phyloP scores from a whole-genome alignment of 2,329 filamentous ascomycete genomes.

The Davidsoniella neocaledoniae region DNA sequence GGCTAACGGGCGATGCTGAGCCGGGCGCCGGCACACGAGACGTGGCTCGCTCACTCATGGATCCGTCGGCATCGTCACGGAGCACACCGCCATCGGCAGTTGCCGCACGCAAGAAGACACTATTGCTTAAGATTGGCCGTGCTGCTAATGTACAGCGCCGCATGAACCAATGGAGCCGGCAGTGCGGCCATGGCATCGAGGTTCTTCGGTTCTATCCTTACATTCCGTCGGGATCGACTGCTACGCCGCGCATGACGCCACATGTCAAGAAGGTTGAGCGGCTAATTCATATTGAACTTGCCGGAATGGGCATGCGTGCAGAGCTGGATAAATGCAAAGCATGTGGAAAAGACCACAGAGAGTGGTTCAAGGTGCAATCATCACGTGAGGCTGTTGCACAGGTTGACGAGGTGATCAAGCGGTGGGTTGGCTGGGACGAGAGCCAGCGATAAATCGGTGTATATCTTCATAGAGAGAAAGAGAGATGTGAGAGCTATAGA shows the following conservation, averaged over 20 bases:
- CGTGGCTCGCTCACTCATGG: conserved; percentile 6
- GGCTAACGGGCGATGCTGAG: conserved; percentile 50
- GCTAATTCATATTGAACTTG: conserved; percentile 79
- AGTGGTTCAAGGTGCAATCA: conserved; percentile 89
- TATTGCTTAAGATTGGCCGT: conserved; percentile 50
- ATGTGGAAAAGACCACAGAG: conserved; percentile 73
- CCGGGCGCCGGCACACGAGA: background rate
- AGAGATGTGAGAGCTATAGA: background rate
- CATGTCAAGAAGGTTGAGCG: conserved; percentile 79
- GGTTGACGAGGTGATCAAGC: conserved; percentile 51
- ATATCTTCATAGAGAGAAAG: background rate
- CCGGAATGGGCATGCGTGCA: conserved; percentile 37
- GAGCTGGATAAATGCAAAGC: conserved; percentile 46
- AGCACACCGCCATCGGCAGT: conserved; percentile 19
- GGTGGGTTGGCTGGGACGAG: conserved; percentile 80
- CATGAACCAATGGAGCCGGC: conserved; percentile 81
- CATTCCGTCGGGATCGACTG: conserved; percentile 26
- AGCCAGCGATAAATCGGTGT: conserved; percentile 8
- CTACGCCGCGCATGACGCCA: conserved; percentile 51
- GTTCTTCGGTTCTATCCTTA: conserved; percentile 89
- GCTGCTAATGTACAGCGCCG: conserved; percentile 74
- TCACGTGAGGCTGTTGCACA: conserved; percentile 50
- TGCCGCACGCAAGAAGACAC: conserved; percentile 34
- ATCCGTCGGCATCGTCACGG: conserved; percentile 18
- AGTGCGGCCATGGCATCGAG: conserved; percentile 79